Evolutionary conservation across 2,329 filamentous ascomycete species (phyloP).

Genomic region (Monosporascus ibericus): DNA sequence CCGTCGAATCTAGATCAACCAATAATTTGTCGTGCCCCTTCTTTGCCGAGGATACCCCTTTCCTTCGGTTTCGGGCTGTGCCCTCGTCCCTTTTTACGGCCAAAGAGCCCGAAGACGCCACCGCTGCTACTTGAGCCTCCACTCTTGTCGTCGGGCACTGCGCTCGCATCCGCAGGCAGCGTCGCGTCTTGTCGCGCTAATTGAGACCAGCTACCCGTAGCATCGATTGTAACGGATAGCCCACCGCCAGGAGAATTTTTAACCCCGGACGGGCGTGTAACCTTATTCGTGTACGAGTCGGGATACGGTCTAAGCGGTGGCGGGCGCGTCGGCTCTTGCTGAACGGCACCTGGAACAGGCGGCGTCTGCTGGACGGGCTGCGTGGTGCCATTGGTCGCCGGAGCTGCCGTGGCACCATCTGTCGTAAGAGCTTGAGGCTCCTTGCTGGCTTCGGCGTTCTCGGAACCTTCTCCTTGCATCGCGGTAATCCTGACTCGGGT

Average conservation of each 20-base stretch:
- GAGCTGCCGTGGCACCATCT: constrained; percentile 39
- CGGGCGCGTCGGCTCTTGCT: constrained; percentile 8
- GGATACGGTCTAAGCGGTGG: constrained; percentile 38
- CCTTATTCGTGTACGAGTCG: constrained; percentile 37
- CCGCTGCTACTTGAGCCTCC: constrained; percentile 49
- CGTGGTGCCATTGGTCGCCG: constrained; percentile 20
- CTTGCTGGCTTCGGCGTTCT: constrained; percentile 14
- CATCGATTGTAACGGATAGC: constrained; percentile 85
- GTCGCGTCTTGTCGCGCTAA: constrained; percentile 79
- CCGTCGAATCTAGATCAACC: constrained; percentile 39
- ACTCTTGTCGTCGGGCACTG: constrained; percentile 43
- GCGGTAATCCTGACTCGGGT: constrained; percentile 29
- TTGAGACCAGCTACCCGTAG: constrained; percentile 85
- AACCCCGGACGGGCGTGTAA: constrained; percentile 52
- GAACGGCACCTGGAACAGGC: constrained; percentile 1
- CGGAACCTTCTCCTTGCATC: constrained; percentile 19
- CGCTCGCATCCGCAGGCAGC: constrained; percentile 60
- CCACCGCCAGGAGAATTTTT: constrained; percentile 74
- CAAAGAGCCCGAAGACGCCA: constrained; percentile 86
- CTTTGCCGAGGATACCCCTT: constrained; percentile 87
- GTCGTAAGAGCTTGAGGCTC: constrained; percentile 45
- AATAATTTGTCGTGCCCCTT: constrained; percentile 81
- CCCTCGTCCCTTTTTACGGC: constrained; percentile 81
- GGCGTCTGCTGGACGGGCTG: constrained; percentile 10
- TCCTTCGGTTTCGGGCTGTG: constrained; percentile 93